These are phyloP conservation scores for Epichloe uncinata DNA, from an alignment of 2,329 filamentous ascomycete genomes.

Conservation along the genomic window DNA sequence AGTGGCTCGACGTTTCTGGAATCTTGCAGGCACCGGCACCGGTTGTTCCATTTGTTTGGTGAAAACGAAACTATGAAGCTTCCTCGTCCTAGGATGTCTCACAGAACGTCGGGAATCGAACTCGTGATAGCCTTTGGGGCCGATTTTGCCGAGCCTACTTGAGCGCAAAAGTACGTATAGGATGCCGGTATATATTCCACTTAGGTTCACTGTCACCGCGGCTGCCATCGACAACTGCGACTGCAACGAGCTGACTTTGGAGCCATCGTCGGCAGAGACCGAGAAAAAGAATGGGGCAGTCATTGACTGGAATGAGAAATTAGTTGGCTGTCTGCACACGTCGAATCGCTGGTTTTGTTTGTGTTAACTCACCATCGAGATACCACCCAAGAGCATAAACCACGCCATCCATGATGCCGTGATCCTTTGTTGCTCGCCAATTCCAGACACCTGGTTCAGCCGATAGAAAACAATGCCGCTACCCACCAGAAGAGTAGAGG, in stretches of 20 bases:
- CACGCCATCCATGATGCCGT: constrained; percentile 58
- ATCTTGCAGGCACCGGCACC: constrained; percentile 4
- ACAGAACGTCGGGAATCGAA: constrained; percentile 28
- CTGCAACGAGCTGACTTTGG: constrained; percentile 19
- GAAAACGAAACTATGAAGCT: constrained; percentile 7
- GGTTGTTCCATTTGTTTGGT: constrained; percentile 12
- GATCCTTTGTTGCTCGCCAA: constrained; percentile 46
- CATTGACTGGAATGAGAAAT: constrained; percentile 30
- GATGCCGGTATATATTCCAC: constrained; percentile 50
- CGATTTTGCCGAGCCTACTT: constrained; percentile 44
- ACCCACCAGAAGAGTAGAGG: constrained; percentile 35
- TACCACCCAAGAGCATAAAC: constrained; percentile 43
- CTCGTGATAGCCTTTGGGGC: constrained; percentile 26
- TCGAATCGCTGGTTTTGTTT: neutral
- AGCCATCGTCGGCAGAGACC: constrained; percentile 31
- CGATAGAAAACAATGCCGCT: constrained; percentile 42
- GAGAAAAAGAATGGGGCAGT: constrained; percentile 52
- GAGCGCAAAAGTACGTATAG: constrained; percentile 55
- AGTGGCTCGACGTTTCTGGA: neutral
- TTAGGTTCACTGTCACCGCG: constrained; percentile 51
- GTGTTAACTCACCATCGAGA: constrained; percentile 39
- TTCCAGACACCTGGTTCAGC: constrained; percentile 37
- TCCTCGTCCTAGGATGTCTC: constrained; percentile 2
- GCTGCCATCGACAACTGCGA: constrained; percentile 47
- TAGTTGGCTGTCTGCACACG: neutral